Evolutionary conservation across 257 asterid genomes (phyloP).

Genomic region (Nicotiana tomentosiformis): DNA sequence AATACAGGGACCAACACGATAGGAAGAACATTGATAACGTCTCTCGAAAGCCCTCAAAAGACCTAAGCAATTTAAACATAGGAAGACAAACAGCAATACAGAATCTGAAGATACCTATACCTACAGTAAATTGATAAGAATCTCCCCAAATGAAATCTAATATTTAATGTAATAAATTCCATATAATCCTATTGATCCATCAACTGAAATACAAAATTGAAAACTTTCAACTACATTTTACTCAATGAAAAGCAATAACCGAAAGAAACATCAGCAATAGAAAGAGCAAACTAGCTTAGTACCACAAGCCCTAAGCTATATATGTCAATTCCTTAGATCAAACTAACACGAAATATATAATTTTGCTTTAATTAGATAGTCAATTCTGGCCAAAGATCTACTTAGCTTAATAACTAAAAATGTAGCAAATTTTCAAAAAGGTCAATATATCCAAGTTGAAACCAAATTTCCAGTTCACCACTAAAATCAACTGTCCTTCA

Average conservation of each 20-base stretch:
- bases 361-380: background rate
- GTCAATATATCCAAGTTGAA: background rate
- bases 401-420: background rate
- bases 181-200: background rate
- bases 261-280: background rate
- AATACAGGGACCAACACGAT: background rate
- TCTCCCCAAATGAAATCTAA: background rate
- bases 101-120: background rate
- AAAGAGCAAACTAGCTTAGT: background rate
- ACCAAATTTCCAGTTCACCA: background rate
- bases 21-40: background rate
- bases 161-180: background rate
- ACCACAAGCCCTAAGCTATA: background rate
- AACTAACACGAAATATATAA: background rate
- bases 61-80: background rate
- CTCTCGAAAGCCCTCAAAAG: background rate
- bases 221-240: background rate
- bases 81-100: background rate
- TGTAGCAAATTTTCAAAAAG: background rate
- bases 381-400: background rate
- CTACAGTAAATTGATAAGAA: background rate
- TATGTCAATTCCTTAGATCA: background rate
- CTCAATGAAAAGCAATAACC: background rate
- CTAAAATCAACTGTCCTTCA: background rate
- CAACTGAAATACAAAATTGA: background rate